Conservation (phyloP, 306 rosid genomes). For the Pterocarpus macrocarpus region DNA sequence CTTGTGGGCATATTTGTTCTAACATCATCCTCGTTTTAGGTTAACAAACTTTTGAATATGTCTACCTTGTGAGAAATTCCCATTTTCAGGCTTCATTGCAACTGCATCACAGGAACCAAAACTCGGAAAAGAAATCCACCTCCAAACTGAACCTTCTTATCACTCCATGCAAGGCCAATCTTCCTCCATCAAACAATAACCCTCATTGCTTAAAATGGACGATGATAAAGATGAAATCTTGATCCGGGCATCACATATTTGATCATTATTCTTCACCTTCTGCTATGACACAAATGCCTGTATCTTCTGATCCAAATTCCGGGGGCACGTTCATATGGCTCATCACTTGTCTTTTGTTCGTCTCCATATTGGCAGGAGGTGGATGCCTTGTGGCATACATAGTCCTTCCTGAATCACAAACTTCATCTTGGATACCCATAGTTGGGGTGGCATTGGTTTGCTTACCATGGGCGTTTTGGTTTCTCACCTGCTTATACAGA, state of each 20-base stretch:
- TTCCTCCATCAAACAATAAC: slow-evolving; percentile 18
- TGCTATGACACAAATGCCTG: slow-evolving; percentile 63
- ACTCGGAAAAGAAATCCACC: slow-evolving; percentile 7
- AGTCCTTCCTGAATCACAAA: slow-evolving; percentile 56
- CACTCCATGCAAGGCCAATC: slow-evolving; percentile 31
- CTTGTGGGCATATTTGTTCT: slow-evolving; percentile 38
- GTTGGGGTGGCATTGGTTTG: slow-evolving; percentile 70
- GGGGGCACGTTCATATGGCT: slow-evolving; percentile 75
- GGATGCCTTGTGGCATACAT: slow-evolving; percentile 65
- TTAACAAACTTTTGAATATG: slow-evolving; percentile 53
- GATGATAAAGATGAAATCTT: slow-evolving; percentile 48
- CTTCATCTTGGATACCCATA: slow-evolving; percentile 61
- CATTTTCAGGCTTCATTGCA: slow-evolving; percentile 45
- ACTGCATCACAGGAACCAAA: slow-evolving; percentile 12
- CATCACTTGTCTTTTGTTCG: slow-evolving; percentile 53
- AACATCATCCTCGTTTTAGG: slow-evolving; percentile 47
- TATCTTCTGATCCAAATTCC: slow-evolving; percentile 45
- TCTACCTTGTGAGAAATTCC: slow-evolving; percentile 49
- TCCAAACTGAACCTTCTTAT: slow-evolving; percentile 28
- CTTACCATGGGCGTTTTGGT: slow-evolving; percentile 92
- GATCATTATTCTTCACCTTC: slow-evolving; percentile 32
- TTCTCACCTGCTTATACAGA: slow-evolving; percentile 71
- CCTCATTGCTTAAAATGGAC: slow-evolving; percentile 48
- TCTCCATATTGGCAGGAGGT: slow-evolving; percentile 66
- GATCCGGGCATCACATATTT: slow-evolving; percentile 26